These are phyloP conservation scores for Candida orba DNA, from an alignment of 805 yeast genomes.

Conservation along the genomic window DNA sequence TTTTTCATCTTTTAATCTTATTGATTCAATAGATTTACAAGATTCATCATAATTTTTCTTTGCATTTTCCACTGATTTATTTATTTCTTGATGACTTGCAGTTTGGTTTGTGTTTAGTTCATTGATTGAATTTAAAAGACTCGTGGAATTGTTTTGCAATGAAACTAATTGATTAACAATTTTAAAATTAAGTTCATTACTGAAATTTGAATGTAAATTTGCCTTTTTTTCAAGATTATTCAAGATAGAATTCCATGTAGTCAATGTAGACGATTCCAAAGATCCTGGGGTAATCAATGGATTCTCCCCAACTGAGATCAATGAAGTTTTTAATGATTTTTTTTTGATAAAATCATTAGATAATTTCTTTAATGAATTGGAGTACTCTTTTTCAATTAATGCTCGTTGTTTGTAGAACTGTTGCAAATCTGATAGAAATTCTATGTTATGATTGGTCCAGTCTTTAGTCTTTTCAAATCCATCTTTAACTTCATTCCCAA, in stretches of 20 bases:
- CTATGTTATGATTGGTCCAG: constrained; percentile 71
- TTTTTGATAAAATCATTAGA: constrained; percentile 65
- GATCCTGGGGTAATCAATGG: constrained; percentile 95
- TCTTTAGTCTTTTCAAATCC: constrained; percentile 67
- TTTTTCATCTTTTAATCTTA: constrained; percentile 68
- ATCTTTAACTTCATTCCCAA: constrained; percentile 76
- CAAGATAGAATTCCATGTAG: constrained; percentile 84
- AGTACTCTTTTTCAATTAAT: constrained; percentile 73
- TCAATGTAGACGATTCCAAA: constrained; percentile 77
- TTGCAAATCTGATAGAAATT: constrained; percentile 74
- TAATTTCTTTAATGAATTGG: constrained; percentile 56
- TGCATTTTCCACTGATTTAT: not conserved
- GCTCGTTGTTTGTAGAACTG: constrained; percentile 81
- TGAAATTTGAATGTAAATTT: constrained; percentile 52
- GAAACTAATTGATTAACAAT: constrained; percentile 55
- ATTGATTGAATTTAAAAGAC: constrained; percentile 47
- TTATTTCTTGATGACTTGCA: constrained; percentile 29
- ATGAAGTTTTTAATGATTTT: constrained; percentile 62
- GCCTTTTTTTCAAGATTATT: constrained; percentile 78
- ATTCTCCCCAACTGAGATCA: constrained; percentile 79
- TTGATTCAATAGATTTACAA: constrained; percentile 74
- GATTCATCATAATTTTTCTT: constrained; percentile 70
- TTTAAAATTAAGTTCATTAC: constrained; percentile 51
- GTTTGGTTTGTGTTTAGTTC: constrained; percentile 50
- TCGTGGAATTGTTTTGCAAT: constrained; percentile 45